A percentile compares a stretch with the other conserved stretches of the same genome.
These are phyloP conservation scores for Apophysomyces elegans DNA, from an alignment of 371 early-diverging fungal species.

Conservation along the genomic window DNA sequence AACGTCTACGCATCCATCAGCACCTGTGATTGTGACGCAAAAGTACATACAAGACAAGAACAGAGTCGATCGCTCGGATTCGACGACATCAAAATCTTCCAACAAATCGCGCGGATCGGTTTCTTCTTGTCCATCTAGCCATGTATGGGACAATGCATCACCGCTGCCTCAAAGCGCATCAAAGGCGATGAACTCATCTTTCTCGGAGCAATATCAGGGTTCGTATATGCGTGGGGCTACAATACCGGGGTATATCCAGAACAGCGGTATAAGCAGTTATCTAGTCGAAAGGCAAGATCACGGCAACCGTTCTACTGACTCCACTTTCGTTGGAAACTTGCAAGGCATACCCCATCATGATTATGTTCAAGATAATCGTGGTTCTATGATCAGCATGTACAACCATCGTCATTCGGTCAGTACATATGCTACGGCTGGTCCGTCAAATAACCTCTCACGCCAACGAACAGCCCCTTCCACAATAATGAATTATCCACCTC, in stretches of 20 bases:
- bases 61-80: conserved; percentile 31
- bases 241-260: conserved; percentile 17
- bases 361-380: background rate
- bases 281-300: background rate
- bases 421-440: conserved; percentile 4
- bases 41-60: background rate
- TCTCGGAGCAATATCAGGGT: conserved; percentile 32
- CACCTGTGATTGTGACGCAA: background rate
- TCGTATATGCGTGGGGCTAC: conserved; percentile 47
- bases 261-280: background rate
- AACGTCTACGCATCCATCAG: background rate
- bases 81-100: conserved; percentile 35
- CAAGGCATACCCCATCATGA: conserved; percentile 4
- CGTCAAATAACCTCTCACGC: background rate
- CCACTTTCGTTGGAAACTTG: background rate
- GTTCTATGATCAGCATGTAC: background rate
- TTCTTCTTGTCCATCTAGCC: conserved; percentile 39
- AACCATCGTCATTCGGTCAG: background rate
- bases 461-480: background rate
- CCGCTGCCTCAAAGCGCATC: conserved; percentile 34
- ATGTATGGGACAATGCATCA: conserved; percentile 19
- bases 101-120: conserved; percentile 33
- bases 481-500: conserved; percentile 1
- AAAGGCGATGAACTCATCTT: conserved; percentile 25
- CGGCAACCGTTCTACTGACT: background rate